Evolutionary conservation across 1,284 basidiomycete species (phyloP), one percentile per base, ranked within the genome.

Genomic region (Malassezia brasiliensis): DNA sequence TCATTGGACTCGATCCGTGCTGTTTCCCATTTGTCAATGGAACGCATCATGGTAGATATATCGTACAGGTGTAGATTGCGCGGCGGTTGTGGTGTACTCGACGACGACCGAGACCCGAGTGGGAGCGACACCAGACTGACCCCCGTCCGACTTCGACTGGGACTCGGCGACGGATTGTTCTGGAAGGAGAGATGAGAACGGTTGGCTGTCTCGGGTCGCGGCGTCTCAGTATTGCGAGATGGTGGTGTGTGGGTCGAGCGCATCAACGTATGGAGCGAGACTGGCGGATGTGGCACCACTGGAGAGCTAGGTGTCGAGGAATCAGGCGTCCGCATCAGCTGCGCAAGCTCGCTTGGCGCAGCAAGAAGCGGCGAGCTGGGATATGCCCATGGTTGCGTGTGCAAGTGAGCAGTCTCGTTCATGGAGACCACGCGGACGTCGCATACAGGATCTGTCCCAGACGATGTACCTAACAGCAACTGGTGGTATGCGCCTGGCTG

Each of bases 11-110:
- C 36, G 7, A 37, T 42, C n/a, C 36, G 35, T 12, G 34, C 39
- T 7, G 55, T 35, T 25, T 57, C 55, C 44, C 44, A 52, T 19
- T 57, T 57, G 22, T 52, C 50, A 22, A 57, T 57, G 10, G 50
- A 52, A 15, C 50, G 50, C 12, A 52, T n/a, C 55, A 57, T 57
- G n/a, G 46, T 46, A 9, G 45, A 42, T 36, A 45, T 45, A 37
- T 57, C 55, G 34, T 57, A 57, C 36, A 34, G 12, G 11, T 56
- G 54, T 15, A 47, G 8, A 22, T 47, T 50, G 22, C 39, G 52
- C n/a, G 22, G 35, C 19, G 39, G 36, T 12, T 38, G 28, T 17
- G 35, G n/a, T 6, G 31, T 36, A 17, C 10, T 36, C 9, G 28
- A 44, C 9, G 32, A 25, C 7, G 35, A 15, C 9, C 41, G 44